A percentile compares a stretch with the other conserved stretches of the same genome.
These are phyloP conservation scores for Fagopyrum esculentum DNA, from an alignment of 148 eudicot genomes.

Conservation along the genomic window DNA sequence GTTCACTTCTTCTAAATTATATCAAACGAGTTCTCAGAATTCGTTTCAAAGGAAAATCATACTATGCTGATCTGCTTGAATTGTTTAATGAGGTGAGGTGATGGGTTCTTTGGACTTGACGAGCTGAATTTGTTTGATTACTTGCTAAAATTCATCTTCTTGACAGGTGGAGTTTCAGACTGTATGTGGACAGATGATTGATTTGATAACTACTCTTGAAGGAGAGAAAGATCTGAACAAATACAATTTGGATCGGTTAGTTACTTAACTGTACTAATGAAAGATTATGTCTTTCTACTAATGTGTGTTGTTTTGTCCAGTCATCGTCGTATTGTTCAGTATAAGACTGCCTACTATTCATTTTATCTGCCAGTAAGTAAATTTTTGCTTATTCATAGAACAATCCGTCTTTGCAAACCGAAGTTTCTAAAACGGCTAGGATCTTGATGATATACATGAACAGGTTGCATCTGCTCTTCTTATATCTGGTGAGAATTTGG, in stretches of 20 bases:
- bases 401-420: no score
- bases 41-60: constrained; percentile 63
- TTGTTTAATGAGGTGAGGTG: constrained; percentile 66
- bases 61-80: constrained; percentile 67
- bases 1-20: constrained; percentile 59
- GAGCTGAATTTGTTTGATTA: neutral
- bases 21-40: constrained; percentile 69
- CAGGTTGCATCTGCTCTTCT: constrained; percentile 46
- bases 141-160: neutral
- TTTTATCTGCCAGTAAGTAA: constrained; percentile 63
- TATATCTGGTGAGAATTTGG: constrained; percentile 38
- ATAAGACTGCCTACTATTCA: constrained; percentile 61
- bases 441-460: neutral
- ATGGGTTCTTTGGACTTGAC: neutral
- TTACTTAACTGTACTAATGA: neutral
- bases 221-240: constrained; percentile 70
- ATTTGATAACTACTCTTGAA: constrained; percentile 60
- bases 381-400: no score
- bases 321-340: constrained; percentile 60
- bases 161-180: constrained; percentile 75
- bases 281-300: neutral
- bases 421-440: neutral
- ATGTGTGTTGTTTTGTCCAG: constrained; percentile 25
- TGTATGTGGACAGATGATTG: constrained; percentile 85
- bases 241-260: constrained; percentile 56